Evolutionary conservation across 352 stramenopile species (phyloP).

Genomic region (Pythium pyrilobum): DNA sequence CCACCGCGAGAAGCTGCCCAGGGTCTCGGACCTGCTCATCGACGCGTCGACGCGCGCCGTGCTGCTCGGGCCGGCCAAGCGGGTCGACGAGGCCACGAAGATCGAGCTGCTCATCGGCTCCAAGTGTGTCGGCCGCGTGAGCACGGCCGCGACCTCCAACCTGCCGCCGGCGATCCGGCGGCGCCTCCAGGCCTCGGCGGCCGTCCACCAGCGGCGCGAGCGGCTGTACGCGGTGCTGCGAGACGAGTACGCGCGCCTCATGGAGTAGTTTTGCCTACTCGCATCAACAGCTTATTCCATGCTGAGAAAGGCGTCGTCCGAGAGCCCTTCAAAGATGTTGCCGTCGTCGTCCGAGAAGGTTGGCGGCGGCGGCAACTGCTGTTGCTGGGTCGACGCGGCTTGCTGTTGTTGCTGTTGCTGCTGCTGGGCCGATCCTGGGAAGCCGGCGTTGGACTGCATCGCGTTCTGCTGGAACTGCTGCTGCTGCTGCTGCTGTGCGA

Average conservation of each 20-base stretch:
- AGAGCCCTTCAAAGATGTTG: slow-evolving; percentile 75
- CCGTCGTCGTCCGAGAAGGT: slow-evolving; percentile 38
- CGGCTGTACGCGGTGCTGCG: slow-evolving; percentile 45
- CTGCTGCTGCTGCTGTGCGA: slow-evolving; percentile 22
- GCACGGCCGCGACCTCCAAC: slow-evolving; percentile 33
- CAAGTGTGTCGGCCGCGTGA: slow-evolving; percentile 50
- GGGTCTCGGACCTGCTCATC: slow-evolving; percentile 38
- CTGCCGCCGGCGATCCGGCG: slow-evolving; percentile 43
- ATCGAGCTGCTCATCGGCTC: slow-evolving; percentile 59
- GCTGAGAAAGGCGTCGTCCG: slow-evolving; percentile 68
- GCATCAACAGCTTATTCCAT: slow-evolving; percentile 45
- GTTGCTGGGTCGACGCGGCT: slow-evolving; percentile 9
- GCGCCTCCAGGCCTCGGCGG: slow-evolving; percentile 37
- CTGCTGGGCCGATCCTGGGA: neutral
- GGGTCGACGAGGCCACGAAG: slow-evolving; percentile 53
- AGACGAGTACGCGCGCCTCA: slow-evolving; percentile 33
- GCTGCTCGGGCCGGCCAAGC: slow-evolving; percentile 17
- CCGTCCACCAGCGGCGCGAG: slow-evolving; percentile 42
- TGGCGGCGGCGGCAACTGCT: slow-evolving; percentile 19
- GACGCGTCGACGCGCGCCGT: slow-evolving; percentile 34
- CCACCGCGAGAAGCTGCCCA: too few species aligned
- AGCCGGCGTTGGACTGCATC: slow-evolving; percentile 10
- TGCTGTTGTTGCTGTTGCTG: slow-evolving; percentile 11
- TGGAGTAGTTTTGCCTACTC: slow-evolving; percentile 13
- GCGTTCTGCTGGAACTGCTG: slow-evolving; percentile 18